Conservation (phyloP, 257 asterid genomes). For the Marsdenia floribunda region DNA sequence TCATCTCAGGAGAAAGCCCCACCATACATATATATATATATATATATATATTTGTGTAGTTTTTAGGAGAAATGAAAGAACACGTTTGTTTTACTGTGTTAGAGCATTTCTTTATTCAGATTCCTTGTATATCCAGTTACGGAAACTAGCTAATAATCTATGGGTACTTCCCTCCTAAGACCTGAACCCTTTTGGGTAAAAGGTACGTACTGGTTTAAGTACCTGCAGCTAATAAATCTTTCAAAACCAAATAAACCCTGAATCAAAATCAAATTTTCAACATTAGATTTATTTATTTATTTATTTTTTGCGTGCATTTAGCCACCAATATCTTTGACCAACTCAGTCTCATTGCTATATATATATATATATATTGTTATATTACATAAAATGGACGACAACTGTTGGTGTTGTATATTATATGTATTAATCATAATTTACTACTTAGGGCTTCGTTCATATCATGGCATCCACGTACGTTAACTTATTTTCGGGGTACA, state of each 20-base stretch:
- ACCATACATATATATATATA: not conserved
- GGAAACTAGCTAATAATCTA: not conserved
- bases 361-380: not conserved
- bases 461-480: not conserved
- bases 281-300: not conserved
- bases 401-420: not conserved
- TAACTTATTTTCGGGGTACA: not conserved
- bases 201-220: not conserved
- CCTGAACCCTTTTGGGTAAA: not conserved
- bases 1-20: constrained; percentile 6
- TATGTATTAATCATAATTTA: too few species aligned
- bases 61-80: not conserved
- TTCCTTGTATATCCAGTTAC: not conserved
- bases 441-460: not conserved
- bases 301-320: not conserved
- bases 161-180: not conserved
- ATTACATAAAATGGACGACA: not conserved
- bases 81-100: not conserved
- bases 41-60: too few species aligned
- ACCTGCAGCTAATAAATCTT: not conserved
- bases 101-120: too few species aligned
- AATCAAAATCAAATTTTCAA: not conserved
- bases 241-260: not conserved
- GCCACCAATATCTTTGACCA: not conserved
- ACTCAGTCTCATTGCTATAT: too few species aligned